Base-by-base conservation (phyloP, 768 basidiomycete species). In the Jaapia argillacea region DNA sequence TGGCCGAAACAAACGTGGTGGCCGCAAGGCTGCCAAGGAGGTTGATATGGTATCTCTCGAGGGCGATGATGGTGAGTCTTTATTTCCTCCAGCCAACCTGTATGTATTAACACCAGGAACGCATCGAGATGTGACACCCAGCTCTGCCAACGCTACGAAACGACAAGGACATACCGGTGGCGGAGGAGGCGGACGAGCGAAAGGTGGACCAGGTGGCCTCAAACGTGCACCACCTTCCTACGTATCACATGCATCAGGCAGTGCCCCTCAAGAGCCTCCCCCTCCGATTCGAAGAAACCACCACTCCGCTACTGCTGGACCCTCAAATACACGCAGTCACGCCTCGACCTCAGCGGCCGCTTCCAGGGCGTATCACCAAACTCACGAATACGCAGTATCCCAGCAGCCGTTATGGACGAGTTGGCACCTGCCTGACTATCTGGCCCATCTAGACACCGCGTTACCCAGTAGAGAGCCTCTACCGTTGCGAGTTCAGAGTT, bases 341-440 rank as follows among this genome's bases (percentile, higher is more conserved):
- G 40, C 50, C 5, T 44, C 38, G 47, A 41, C 51, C 46, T 24
- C 47, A 16, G 52, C 51, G 42, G 49, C 48, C 31, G 60, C 63
- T 43, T 44, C 36, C 24, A 51, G 51, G 42, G 28, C 37, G 45
- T 33, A 85, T 59, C 81, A 77, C 54, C 81, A 81, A 63, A 78
- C 81, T 48, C 85, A 86, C 70, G 81, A 79, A 20, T 85, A 84
- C 58, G 82, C 74, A 37, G 77, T 85, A 41, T 80, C 82, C 10
- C 85, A 86, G 54, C 83, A 86, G 56, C 77, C 82, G 24, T 66
- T 86, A 6, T 77, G 78, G 63, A 87, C 85, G 26, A 81, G 85
- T 41, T 98, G 93, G 92, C 77, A 80, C 45, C 68, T 98, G 40
- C 93, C 93, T 5, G 93, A 97, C 66, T 93, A 96, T 63, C 74